Percentiles rank a stretch among this genome's conserved stretches.
phyloP scores from a whole-genome alignment of 345 rosid genomes.

The Eucalyptus fibrosa region DNA sequence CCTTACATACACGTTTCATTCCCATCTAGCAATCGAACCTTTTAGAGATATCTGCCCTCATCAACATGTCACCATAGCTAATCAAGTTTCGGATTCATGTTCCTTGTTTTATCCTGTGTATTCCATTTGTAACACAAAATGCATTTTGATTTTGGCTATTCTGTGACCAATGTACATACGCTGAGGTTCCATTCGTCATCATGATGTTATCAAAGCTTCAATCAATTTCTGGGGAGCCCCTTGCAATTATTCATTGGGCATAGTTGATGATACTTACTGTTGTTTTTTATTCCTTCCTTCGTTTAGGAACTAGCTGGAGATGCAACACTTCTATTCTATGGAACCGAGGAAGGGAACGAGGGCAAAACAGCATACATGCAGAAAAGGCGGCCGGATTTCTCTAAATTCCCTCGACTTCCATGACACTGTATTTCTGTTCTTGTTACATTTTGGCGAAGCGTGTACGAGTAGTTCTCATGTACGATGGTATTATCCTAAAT shows the following conservation, averaged over 20 bases:
- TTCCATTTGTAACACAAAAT: not conserved
- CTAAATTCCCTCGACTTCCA: constrained; percentile 65
- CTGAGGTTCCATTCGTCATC: not conserved
- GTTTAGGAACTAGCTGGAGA: constrained; percentile 73
- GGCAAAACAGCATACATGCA: constrained; percentile 75
- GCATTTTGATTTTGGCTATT: not conserved
- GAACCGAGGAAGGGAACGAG: constrained; percentile 75
- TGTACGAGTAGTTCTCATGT: not conserved
- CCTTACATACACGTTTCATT: not conserved
- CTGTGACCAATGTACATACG: not conserved
- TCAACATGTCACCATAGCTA: not conserved
- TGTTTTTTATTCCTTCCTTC: not conserved
- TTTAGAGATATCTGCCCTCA: not conserved
- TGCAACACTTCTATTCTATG: constrained; percentile 79
- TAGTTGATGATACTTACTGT: not conserved
- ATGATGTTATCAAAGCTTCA: not conserved
- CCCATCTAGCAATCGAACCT: not conserved
- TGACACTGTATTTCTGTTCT: not conserved
- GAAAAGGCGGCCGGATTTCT: constrained; percentile 66
- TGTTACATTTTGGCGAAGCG: not conserved
- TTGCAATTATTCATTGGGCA: not conserved
- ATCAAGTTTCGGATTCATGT: not conserved
- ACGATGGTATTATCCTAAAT: not conserved
- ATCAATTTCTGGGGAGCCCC: not conserved
- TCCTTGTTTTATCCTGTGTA: not conserved